Percentiles rank a stretch among this genome's conserved stretches.
Evolutionary conservation across 2,329 filamentous ascomycete species (phyloP).

Genomic region (Verticillium isaacii): DNA sequence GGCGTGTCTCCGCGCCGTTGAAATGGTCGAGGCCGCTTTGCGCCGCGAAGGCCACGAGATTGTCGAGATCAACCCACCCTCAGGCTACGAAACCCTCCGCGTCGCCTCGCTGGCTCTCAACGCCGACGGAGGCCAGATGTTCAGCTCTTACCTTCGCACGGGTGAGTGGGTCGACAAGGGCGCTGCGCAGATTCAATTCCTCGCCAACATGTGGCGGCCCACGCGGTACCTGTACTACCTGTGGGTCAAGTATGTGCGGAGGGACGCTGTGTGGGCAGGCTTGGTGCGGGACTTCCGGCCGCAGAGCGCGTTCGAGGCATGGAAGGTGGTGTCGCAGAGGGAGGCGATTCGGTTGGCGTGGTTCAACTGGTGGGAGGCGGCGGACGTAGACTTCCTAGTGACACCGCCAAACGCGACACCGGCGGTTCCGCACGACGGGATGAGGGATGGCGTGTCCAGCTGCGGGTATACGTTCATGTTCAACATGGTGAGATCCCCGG

Average conservation of each 20-base stretch:
- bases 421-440: constrained; percentile 79
- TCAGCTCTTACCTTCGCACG: constrained; percentile 68
- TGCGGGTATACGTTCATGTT: constrained; percentile 94
- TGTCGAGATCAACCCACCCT: constrained; percentile 56
- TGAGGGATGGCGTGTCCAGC: constrained; percentile 78
- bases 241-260: constrained; percentile 78
- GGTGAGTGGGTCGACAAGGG: constrained; percentile 79
- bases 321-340: constrained; percentile 71
- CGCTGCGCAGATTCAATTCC: constrained; percentile 67
- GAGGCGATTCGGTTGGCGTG: constrained; percentile 74
- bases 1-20: constrained; percentile 72
- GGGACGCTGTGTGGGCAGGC: constrained; percentile 73
- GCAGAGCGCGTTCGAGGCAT: constrained; percentile 74
- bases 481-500: constrained; percentile 60
- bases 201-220: constrained; percentile 68
- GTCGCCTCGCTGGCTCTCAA: constrained; percentile 79
- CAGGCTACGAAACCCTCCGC: constrained; percentile 69
- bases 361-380: constrained; percentile 79
- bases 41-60: constrained; percentile 71
- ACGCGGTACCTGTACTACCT: constrained; percentile 84
- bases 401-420: constrained; percentile 87
- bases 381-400: constrained; percentile 71
- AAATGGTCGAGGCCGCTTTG: constrained; percentile 66
- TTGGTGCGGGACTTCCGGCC: constrained; percentile 68
- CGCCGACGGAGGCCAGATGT: constrained; percentile 77